Evolutionary conservation across 306 rosid species (phyloP).

Genomic region (Geum urbanum): DNA sequence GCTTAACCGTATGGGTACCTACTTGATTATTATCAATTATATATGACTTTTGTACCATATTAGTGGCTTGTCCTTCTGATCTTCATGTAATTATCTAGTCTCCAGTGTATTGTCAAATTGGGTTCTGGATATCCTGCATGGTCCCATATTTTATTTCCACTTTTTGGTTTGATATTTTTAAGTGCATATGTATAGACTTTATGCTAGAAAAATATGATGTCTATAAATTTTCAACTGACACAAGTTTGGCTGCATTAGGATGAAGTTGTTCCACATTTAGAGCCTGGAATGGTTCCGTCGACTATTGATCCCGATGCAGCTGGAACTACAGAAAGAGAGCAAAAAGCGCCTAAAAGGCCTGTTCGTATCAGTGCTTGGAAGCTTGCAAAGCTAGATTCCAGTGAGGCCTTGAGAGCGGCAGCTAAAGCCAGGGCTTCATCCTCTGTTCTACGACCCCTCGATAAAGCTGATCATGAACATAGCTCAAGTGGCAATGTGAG

Average conservation of each 20-base stretch:
- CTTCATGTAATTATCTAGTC: background rate
- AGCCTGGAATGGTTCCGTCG: constrained; percentile 96
- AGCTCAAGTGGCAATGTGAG: constrained; percentile 91
- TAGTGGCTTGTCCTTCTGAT: background rate
- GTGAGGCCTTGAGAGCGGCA: constrained; percentile 81
- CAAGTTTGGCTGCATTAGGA: constrained; percentile 50
- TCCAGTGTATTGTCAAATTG: constrained; percentile 6
- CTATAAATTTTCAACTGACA: constrained; percentile 10
- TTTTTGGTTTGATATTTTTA: background rate
- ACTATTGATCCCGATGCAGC: constrained; percentile 95
- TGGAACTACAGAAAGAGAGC: constrained; percentile 69
- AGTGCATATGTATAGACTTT: background rate
- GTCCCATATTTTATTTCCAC: background rate
- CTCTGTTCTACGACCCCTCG: constrained; percentile 82
- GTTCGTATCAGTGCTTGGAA: constrained; percentile 91
- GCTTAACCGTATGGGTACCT: background rate
- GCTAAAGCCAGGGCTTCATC: constrained; percentile 99
- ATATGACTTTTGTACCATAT: background rate
- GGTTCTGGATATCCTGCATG: background rate
- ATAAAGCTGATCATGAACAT: constrained; percentile 58
- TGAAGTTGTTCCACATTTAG: constrained; percentile 96
- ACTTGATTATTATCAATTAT: background rate
- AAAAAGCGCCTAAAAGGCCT: constrained; percentile 61
- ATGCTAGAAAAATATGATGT: background rate
- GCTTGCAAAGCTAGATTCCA: constrained; percentile 90